Evolutionary conservation across 495 filamentous ascomycete species (phyloP), one percentile per base, ranked within the genome.

Genomic region (Neurospora sp.): DNA sequence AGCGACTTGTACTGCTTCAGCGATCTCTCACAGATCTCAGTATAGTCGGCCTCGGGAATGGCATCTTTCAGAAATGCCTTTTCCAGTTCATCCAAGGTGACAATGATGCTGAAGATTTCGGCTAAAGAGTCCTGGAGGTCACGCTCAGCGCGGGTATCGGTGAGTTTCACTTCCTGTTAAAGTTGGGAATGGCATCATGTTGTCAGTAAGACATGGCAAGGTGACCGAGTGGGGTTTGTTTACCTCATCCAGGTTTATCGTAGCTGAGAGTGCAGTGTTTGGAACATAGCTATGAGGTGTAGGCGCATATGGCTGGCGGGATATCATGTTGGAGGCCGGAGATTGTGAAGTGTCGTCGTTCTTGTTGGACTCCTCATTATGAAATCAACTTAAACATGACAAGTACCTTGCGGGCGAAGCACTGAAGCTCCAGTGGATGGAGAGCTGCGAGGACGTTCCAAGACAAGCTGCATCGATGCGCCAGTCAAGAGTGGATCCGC

Each of bases 1-100:
- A 94, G 94, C 38, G 93, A 95, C 80, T 96, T 96, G 85, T 99
- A 99, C 81, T 99, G 96, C 84, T 97, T 97, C 76, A 99, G 82
- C 68, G 97, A 87, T 41, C 96, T 88, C 75, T 92, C 90, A 84
- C 96, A 99, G 72, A 93, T 97, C 78, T 97, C 95, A 5, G 96
- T 97, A 81, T 99, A 99, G 78, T 97, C 94, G 72, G 86, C 84
- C 79, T 98, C 94, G 8, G 91, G 88, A 59, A 99, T 93, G 20
- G 93, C 94, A 85, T 99, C 96, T 82, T 96, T 95, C 65, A 98
- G 90, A 83, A 95, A 98, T 16, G 96, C 96, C 80, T 96, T 97
- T 78, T 99, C 96, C 8, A 99, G 86, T 70, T 94, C 94, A 78
- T 99, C 96, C 27, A 99, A 84, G 0, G 96, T 98, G 72, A 97